These are phyloP conservation scores for Jatropha curcas DNA, from an alignment of 345 rosid species.

Conservation along the genomic window DNA sequence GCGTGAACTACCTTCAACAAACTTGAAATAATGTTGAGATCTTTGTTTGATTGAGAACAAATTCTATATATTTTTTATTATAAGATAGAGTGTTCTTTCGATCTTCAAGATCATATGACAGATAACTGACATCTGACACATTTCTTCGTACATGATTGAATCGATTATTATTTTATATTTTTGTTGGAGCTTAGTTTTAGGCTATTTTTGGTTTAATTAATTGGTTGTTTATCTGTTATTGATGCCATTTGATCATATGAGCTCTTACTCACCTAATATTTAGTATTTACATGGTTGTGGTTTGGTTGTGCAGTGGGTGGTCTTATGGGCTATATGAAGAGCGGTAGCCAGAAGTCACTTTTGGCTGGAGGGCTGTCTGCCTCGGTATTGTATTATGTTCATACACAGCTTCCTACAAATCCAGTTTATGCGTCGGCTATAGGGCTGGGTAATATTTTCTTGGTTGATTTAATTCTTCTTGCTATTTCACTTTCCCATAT, in stretches of 20 bases:
- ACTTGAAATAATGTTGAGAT: no score
- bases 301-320: conserved; percentile 65
- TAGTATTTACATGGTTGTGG: not conserved
- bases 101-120: no score
- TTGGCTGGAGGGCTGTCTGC: conserved; percentile 80
- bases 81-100: no score
- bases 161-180: not conserved
- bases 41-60: no score
- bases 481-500: not conserved
- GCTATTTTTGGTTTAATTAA: not conserved
- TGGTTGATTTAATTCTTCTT: not conserved
- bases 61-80: no score
- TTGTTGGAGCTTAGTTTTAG: not conserved
- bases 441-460: conserved; percentile 67
- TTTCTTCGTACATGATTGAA: not conserved
- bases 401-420: conserved; percentile 64
- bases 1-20: no score
- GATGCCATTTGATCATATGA: not conserved
- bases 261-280: no score
- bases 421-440: conserved; percentile 75
- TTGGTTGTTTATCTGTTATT: not conserved
- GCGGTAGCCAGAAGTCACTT: conserved; percentile 85
- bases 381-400: conserved; percentile 61
- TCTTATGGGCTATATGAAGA: conserved; percentile 74
- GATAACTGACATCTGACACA: no score